Evolutionary conservation across 2,329 filamentous ascomycete species (phyloP), one percentile per base, ranked within the genome.

Genomic region (Nigrospora oryzae): DNA sequence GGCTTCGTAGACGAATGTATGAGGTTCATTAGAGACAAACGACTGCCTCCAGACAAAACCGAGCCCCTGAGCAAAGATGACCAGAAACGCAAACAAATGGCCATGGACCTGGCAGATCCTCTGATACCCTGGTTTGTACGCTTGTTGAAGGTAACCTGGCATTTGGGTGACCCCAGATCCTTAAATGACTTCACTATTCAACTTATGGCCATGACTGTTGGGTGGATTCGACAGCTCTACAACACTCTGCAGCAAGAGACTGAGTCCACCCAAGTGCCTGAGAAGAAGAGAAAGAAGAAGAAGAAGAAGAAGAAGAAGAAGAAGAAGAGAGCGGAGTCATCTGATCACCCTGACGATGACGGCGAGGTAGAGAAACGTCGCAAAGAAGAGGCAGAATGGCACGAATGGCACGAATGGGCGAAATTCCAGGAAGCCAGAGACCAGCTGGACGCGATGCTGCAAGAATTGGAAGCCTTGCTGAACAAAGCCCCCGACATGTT

Each of bases 71-170:
- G 53, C 32, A 33, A 28, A 7, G 40, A 46, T 19, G 16, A 38
- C 12, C 33, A 47, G 28, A 50, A 49, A 42, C 50, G 51, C 32
- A 45, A 50, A 19, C 37, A 50, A 28, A 50, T 58, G 38, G 42
- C 40, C 5, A 40, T 48, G 31, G 59, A 60, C 38, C 46, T 61
- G 32, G 36, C 53, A 8, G 42, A 44, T 5, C 45, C 51, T 38
- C 49, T 56, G 10, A 53, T 61, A 11, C 59, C 59, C 32, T 54
- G 52, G 49, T 28, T 59, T 8, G 40, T 55, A 31, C 55, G 53
- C 30, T 45, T 57, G 36, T 40, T 61, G 13, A 53, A 44, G 12
- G 52, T 45, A 23, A 49, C 46, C n/a, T 61, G 58, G 58, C 39
- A 31, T 11, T 38, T 60, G 17, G 58, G 57, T 23, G 55, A 56